A percentile compares a stretch with the other conserved stretches of the same genome.
These are phyloP conservation scores for Pichia sp. DNA, from an alignment of 1,139 yeast genomes.

Conservation along the genomic window DNA sequence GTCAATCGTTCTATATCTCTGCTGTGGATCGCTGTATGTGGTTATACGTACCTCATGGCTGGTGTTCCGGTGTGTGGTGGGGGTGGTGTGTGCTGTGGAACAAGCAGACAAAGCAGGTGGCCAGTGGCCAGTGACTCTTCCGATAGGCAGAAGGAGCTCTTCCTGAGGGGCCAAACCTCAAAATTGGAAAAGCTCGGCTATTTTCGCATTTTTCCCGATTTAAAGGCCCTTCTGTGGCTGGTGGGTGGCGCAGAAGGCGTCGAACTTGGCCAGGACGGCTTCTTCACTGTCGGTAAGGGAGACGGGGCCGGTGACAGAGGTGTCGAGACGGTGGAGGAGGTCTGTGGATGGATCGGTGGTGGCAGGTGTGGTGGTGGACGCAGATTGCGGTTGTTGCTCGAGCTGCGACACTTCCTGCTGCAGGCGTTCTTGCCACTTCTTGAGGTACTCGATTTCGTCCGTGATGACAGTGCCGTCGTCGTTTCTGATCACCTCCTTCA, in stretches of 20 bases:
- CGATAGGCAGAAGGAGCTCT: too few relatives aligned
- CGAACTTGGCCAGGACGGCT: background rate
- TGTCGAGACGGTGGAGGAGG: background rate
- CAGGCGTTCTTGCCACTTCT: constrained; percentile 20
- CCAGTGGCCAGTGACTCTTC: too few relatives aligned
- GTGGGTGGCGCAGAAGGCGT: background rate
- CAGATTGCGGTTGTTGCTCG: background rate
- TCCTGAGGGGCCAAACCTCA: too few relatives aligned
- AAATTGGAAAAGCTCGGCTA: too few relatives aligned
- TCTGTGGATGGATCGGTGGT: background rate
- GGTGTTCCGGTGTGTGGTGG: background rate
- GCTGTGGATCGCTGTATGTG: too few relatives aligned
- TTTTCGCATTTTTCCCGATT: too few relatives aligned
- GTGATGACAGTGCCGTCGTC: constrained; percentile 13
- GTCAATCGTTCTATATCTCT: background rate
- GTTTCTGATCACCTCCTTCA: constrained; percentile 22
- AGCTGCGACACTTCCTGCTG: constrained; percentile 5
- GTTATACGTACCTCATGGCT: constrained; percentile 1
- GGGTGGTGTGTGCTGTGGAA: too few relatives aligned
- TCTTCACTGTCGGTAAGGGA: background rate
- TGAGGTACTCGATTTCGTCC: constrained; percentile 20
- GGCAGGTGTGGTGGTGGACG: background rate
- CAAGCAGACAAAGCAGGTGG: too few relatives aligned
- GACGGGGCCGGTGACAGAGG: background rate
- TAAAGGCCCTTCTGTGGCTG: too few relatives aligned